Base-by-base conservation (phyloP, 2,329 filamentous ascomycete genomes). In the Ceratocystis ficicola region DNA sequence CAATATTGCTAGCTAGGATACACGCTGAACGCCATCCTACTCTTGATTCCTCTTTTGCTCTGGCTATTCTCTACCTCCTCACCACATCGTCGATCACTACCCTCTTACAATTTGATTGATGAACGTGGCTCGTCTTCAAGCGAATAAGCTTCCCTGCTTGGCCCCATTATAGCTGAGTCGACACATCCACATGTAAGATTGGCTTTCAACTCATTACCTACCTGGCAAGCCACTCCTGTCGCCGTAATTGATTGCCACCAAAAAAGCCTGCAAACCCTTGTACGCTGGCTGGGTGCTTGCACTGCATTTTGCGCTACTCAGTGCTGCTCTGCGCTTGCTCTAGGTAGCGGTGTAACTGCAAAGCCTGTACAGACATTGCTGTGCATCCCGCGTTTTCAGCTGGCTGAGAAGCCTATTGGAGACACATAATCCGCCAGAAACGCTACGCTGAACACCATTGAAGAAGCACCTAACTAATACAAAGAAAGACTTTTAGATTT, bases 51-150 rank as follows among this genome's bases (percentile, higher is more conserved):
- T 12, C 10, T 41, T 36, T 41, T 41, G 36, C 36, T 41, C 36
- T 41, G 36, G 8, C 3, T 41, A 41, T 41, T 1, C 36, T 41
- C 41, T 5, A 15, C 41, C 15, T 22, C 41, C 46, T 50, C 17
- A 25, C 22, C 12, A 28, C 8, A 30, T n/a, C 32, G 61, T 30
- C 36, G 61, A 63, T 63, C 61, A 63, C n/a, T 8, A 48, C 61
- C 44, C 20, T 48, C 30, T 63, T 41, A 15, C 30, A 8, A 62
- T 7, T 17, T 62, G 17, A 36, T 17, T 22, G 20, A 41, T 3
- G 44, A 63, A 63, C 61, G 61, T 63, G 61, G 61, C 61, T 48
- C 61, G 61, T 44, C 44, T 63, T 20, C 41, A 63, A 50, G 61
- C 61, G 61, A 63, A 50, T 50, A 28, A 28, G 6, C 61, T 48